phyloP scores from a whole-genome alignment of 495 filamentous ascomycete genomes.

The Trichoderma gamsii region DNA sequence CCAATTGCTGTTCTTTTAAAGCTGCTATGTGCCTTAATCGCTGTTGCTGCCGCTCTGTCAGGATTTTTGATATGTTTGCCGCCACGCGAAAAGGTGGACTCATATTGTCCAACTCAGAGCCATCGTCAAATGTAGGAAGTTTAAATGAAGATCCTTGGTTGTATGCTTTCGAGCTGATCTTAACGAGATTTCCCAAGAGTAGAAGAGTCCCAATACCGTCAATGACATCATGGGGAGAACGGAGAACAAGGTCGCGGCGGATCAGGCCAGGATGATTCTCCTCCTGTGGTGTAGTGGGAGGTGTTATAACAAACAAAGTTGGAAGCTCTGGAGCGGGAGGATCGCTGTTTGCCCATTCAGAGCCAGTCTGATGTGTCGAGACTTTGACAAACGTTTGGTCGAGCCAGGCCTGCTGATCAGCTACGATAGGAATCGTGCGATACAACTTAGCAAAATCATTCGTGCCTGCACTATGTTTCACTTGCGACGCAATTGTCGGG shows the following conservation, averaged over 20 bases:
- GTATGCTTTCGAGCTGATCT: conserved; percentile 20
- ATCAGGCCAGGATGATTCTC: conserved; percentile 11
- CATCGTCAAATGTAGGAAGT: conserved; percentile 15
- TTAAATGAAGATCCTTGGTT: conserved; percentile 12
- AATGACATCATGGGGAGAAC: conserved; percentile 42
- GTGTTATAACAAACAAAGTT: conserved; percentile 36
- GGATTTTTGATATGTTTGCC: conserved; percentile 17
- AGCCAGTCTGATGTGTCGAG: conserved; percentile 24
- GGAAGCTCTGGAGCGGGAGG: conserved; percentile 32
- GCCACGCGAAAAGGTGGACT: conserved; percentile 25
- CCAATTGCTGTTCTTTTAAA: conserved; percentile 18
- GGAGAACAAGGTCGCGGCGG: conserved; percentile 35
- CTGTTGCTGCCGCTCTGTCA: conserved; percentile 18
- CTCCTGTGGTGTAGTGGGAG: not conserved
- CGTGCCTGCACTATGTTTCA: conserved; percentile 25
- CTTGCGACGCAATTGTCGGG: conserved; percentile 38
- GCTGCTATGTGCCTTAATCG: conserved; percentile 23
- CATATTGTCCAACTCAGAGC: conserved; percentile 20
- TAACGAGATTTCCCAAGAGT: conserved; percentile 29
- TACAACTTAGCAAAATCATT: conserved; percentile 38
- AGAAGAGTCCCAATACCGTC: conserved; percentile 44
- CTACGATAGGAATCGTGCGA: conserved; percentile 13
- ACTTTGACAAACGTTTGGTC: conserved; percentile 32
- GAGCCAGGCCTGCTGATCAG: conserved; percentile 30
- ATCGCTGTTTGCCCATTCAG: conserved; percentile 39